Evolutionary conservation across 2,329 filamentous ascomycete species (phyloP), one percentile per base, ranked within the genome.

Genomic region (Alternaria alternata): DNA sequence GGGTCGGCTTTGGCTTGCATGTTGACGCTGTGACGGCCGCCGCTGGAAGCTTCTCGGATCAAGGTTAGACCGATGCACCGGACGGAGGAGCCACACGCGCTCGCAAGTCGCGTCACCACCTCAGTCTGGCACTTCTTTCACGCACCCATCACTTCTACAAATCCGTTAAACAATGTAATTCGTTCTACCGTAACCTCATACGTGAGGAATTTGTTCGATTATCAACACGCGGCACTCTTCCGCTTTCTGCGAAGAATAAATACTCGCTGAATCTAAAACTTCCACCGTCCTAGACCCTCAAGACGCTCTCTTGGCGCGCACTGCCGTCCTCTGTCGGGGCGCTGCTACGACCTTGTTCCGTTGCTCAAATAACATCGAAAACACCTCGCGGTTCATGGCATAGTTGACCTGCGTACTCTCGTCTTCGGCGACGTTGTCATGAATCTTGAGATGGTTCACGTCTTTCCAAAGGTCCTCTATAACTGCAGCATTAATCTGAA

Each of bases 401-500:
- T 63, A 51, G 51, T 65, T 65, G 57, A 63, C 22, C 41, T 62
- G 60, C 46, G 51, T 18, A 54, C 57, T 46, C 32, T 59, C 57
- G 8, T 61, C 51, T 32, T 61, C 43, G 9, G 65, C 57, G 4
- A 51, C 38, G 38, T 70, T 70, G 34, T 65, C 52, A 47, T 41
- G 48, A 46, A 70, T 65, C 14, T 52, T 59, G 8, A 70, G 43
- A 26, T 61, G 59, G 26, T 22, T 26, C 18, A 69, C 18, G 41
- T 63, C 46, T 28, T 61, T 64, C 54, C 56, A 70, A 9, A 65
- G 22, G 57, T 67, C 66, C 41, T 64, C 34, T 16, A 54, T 62
- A 16, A 70, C 20, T 3, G 66, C 48, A 24, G 52, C 60, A 28
- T 67, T 70, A 43, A 69, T 60, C 57, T 69, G 67, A 14, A 59